phyloP scores from a whole-genome alignment of 1,139 yeast species.

The Saccharomyces hybrid region DNA sequence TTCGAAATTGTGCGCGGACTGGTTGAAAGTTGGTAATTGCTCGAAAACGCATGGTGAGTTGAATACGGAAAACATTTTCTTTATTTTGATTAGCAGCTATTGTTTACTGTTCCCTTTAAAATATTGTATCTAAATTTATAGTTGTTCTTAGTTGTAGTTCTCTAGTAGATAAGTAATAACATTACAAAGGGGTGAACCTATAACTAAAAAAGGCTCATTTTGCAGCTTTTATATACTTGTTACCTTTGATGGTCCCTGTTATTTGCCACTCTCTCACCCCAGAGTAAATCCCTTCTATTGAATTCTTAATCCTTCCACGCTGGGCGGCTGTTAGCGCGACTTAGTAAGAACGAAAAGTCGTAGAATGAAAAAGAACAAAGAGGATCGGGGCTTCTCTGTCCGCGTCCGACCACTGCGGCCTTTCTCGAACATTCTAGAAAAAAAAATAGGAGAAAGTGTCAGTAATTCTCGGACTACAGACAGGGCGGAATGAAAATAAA shows the following conservation, averaged over 20 bases:
- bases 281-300: neutral
- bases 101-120: neutral
- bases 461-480: neutral
- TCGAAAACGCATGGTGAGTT: slow-evolving; percentile 24
- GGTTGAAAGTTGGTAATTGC: slow-evolving; percentile 15
- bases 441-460: neutral
- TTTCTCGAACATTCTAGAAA: slow-evolving; percentile 11
- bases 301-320: neutral
- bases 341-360: neutral
- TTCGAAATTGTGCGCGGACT: slow-evolving; percentile 3
- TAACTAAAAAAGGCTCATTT: neutral
- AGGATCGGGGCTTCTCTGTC: neutral
- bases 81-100: neutral
- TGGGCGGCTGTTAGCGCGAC: neutral
- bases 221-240: neutral
- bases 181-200: neutral
- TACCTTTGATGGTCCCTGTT: neutral
- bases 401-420: neutral
- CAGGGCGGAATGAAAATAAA: neutral
- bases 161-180: too few species aligned
- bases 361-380: neutral
- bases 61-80: slow-evolving; percentile 15
- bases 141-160: neutral
- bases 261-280: neutral
- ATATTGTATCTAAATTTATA: neutral